Percentiles rank a stretch among this genome's conserved stretches.
Evolutionary conservation across 2,329 filamentous ascomycete species (phyloP).

Genomic region (Ophiostoma australiae): DNA sequence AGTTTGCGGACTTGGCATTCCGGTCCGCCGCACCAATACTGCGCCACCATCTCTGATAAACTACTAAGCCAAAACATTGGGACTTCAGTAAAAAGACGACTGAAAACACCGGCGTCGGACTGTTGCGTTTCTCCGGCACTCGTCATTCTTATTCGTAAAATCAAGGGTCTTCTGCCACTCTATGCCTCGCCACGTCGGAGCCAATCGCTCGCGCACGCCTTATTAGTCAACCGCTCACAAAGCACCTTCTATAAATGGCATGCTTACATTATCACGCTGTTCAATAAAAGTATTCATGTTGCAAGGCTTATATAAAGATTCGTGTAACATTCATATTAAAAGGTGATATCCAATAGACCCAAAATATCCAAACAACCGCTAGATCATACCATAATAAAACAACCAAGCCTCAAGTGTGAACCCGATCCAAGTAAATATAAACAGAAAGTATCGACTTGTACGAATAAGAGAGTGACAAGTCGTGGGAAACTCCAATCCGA

Average conservation of each 20-base stretch:
- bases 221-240: background rate
- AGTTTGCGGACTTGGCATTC: constrained; percentile 16
- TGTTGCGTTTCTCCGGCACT: background rate
- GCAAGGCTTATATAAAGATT: no score
- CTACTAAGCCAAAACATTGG: no score
- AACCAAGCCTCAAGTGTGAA: background rate
- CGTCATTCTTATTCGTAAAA: no score
- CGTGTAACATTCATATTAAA: no score
- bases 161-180: no score
- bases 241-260: no score
- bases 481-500: background rate
- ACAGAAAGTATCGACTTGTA: background rate
- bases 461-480: no score
- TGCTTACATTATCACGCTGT: no score
- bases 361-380: background rate
- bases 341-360: background rate
- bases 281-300: no score
- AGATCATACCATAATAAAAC: background rate
- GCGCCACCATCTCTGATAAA: no score
- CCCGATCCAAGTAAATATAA: constrained; percentile 3
- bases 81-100: no score
- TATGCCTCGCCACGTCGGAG: background rate
- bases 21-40: background rate
- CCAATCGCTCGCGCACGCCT: background rate
- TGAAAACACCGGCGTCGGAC: background rate